Base-by-base conservation (phyloP, 2,329 filamentous ascomycete genomes). In the Colletotrichum sidae region DNA sequence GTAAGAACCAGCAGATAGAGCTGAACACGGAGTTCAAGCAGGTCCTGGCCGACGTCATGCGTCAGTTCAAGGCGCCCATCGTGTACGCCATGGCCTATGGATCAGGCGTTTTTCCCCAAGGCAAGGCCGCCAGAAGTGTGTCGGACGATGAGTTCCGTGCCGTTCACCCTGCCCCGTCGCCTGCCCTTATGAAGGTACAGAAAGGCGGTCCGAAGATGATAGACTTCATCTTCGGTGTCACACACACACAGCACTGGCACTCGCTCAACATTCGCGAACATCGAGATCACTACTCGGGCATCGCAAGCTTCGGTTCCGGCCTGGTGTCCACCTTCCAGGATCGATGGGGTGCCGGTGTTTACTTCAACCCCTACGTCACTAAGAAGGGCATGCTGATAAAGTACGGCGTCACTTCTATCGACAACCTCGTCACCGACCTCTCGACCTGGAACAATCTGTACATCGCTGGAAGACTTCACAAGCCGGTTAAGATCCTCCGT, bases 11-110 rank as follows among this genome's bases (percentile, higher is more conserved):
- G 78, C 92, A 98, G 79, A 97, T 98, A 84, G 85, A 93, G 66
- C 96, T 98, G 74, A 96, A 98, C 75, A 90, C 93, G 74, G 94
- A 98, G 76, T 96, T 98, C 78, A 97, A 97, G 74, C 92, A 97
- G 77, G 91, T 91, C 11, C 80, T 99, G 72, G 89, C 94, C 58
- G 88, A 94, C 72, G 92, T 98, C 69, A 83, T 97, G 25, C 96
- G 94, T 87, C 88, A 96, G 73, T 98, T 99, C 78, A 86, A 90
- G 55, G 95, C 96, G 1, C 95, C 96, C 0, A 97, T 99, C 70
- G 89, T 94, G 60, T 98, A 98, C 81, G 95, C 94, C 12, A 97
- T 99, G 77, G 96, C 96, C 2, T 99, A 99, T 75, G 96, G 96
- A 25, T 98, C 95, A 6, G 96, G 96, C 4, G 96, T 99, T 9